Base-by-base conservation (phyloP, 2,329 filamentous ascomycete genomes). In the Aspergillus brunneoviolaceus region DNA sequence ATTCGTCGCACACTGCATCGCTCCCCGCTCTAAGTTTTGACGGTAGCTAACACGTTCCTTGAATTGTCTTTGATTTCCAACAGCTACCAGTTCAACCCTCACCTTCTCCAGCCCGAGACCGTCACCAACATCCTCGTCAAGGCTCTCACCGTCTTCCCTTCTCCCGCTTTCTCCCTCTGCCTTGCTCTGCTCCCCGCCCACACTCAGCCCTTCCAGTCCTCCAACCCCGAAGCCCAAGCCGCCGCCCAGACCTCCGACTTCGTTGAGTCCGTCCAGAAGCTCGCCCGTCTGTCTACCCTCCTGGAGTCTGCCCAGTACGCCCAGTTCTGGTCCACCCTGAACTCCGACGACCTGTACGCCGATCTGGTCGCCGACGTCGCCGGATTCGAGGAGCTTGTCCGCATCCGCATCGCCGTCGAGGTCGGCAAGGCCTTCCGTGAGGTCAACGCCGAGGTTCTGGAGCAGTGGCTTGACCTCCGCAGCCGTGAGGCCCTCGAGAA, bases 51-150 rank as follows among this genome's bases (percentile, higher is more conserved):
- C 10, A 25, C 33, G 21, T n/a, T 14, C 25, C 16, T n/a, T 21
- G 35, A 60, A 10, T 9, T 52, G 35, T 57, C 7, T 33, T 48
- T n/a, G 56, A 48, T 25, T 19, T 14, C n/a, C n/a, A 47, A 63
- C 70, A 99, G 95, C 67, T 99, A 99, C 85, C 96, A 99, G 83
- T 96, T 99, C 82, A 99, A 99, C 87, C 95, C 95, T 55, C 93
- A 98, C 83, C 91, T 96, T 70, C 88, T 93, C 75, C 94, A 95
- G 83, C 91, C 96, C 75, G 95, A 99, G 80, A 92, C 94, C 74
- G 92, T 95, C 79, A 98, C 95, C 84, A 98, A 98, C 85, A 90
- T 98, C 81, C 92, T 99, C 77, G 93, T 96, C 84, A 99, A 98
- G 85, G 86, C 93, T 68, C 88, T 99, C 76, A 96, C 94, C 69